These are phyloP conservation scores for Termitomyces bulborhizus DNA, from an alignment of 768 basidiomycete genomes.

Conservation along the genomic window DNA sequence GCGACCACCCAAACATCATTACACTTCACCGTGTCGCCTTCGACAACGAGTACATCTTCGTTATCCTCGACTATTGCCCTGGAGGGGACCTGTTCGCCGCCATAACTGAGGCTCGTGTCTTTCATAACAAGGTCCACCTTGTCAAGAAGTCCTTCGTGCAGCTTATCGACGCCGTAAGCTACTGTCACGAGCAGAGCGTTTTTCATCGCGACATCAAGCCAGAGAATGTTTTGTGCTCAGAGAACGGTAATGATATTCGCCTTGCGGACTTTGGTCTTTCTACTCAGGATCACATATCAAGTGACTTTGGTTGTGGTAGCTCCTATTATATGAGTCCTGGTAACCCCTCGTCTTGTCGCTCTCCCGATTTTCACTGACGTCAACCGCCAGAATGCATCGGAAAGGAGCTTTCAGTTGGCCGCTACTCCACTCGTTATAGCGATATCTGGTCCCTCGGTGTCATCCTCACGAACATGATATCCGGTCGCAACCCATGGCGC, in stretches of 20 bases:
- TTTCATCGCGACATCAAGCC: slow-evolving; percentile 89
- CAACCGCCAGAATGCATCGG: slow-evolving; percentile 47
- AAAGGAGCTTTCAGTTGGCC: slow-evolving; percentile 32
- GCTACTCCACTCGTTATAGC: slow-evolving; percentile 55
- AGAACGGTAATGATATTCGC: slow-evolving; percentile 44
- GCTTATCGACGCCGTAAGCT: slow-evolving; percentile 71
- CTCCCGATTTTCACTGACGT: slow-evolving; percentile 8
- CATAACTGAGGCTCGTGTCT: slow-evolving; percentile 52
- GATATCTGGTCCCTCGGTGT: slow-evolving; percentile 76
- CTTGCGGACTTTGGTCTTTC: slow-evolving; percentile 80
- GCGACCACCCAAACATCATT: slow-evolving; percentile 58
- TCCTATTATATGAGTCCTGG: slow-evolving; percentile 69
- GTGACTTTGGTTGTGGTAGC: slow-evolving; percentile 54
- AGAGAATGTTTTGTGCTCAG: slow-evolving; percentile 66
- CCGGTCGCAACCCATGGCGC: slow-evolving; percentile 74
- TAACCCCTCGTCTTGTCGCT: slow-evolving; percentile 19
- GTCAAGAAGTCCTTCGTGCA: slow-evolving; percentile 71
- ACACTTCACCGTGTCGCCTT: slow-evolving; percentile 59
- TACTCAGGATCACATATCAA: slow-evolving; percentile 36
- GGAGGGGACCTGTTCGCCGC: slow-evolving; percentile 68
- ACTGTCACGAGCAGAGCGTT: slow-evolving; percentile 65
- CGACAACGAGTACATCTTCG: slow-evolving; percentile 57
- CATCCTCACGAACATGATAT: slow-evolving; percentile 79
- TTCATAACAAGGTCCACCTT: slow-evolving; percentile 50
- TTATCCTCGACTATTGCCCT: slow-evolving; percentile 52